Evolutionary conservation across 2,329 filamentous ascomycete genomes (phyloP), one percentile per base, ranked within the genome.

Genomic region (Penicillium nordicum): DNA sequence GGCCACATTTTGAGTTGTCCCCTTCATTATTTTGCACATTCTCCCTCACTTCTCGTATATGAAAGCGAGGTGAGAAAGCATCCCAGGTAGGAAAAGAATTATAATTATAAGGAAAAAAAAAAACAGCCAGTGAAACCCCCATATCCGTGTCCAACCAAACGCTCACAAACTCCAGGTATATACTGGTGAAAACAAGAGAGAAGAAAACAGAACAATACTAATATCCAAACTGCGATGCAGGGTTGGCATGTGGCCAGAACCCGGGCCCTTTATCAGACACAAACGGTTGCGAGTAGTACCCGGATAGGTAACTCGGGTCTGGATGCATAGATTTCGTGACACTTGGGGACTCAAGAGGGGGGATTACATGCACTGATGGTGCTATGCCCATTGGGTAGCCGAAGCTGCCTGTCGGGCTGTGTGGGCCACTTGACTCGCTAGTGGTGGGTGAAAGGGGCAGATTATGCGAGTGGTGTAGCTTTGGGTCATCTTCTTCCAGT

Each of bases 381-480:
- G 40, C 36, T 53, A 65, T 57, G 4, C 29, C 11, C 27, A 60
- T 23, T 1, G 52, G 54, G 10, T 62, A 63, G n/a, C 58, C 52
- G 38, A 55, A 65, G 3, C 46, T 56, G 1, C 56, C 53, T 3
- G 54, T 53, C 10, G 63, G 63, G 37, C 63, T 65, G 16, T 59
- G 62, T 1, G 63, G 59, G 2, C 60, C 63, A 51, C 63, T 66
- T 10, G 62, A 66, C 21, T 58, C 59, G 37, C 63, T 66, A n/a
- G 62, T 58, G 5, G 62, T 57, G 10, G 63, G 63, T 1, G 63
- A 66, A 7, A 64, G 40, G 0, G 63, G 63, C 16, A 61, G 25
- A 25, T 27, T 43, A 32, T 57, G 58, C 10, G 48, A 34, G 29
- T 27, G 51, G 2, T 32, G 46, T 16, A n/a, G 42, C 29, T 43